phyloP scores from a whole-genome alignment of 2,329 filamentous ascomycete genomes.

The Claviceps arundinis region DNA sequence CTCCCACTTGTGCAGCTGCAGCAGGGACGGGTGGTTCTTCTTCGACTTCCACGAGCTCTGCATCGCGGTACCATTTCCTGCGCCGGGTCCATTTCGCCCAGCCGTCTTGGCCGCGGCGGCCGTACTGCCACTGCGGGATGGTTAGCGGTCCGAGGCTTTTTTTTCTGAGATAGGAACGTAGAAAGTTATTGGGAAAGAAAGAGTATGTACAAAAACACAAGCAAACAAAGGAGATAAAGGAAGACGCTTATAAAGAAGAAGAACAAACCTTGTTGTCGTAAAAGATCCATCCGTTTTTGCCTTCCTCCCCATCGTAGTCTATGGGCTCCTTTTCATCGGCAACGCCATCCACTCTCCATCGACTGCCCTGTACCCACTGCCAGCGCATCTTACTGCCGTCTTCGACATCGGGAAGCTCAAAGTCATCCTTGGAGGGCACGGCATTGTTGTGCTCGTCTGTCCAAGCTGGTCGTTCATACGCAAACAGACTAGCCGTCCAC shows the following conservation, averaged over 20 bases:
- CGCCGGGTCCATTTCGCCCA: conserved; percentile 92
- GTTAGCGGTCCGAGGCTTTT: conserved; percentile 1
- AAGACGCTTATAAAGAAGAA: background rate
- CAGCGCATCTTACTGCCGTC: conserved; percentile 43
- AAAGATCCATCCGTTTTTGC: conserved; percentile 79
- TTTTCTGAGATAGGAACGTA: too few relatives aligned
- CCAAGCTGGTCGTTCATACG: conserved; percentile 83
- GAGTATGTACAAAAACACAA: background rate
- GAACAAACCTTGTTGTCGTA: conserved; percentile 74
- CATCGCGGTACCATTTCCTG: conserved; percentile 92
- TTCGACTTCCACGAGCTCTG: conserved; percentile 73
- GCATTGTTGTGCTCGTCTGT: conserved; percentile 89
- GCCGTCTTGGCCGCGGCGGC: conserved; percentile 70
- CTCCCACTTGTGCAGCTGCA: conserved; percentile 21
- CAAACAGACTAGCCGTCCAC: conserved; percentile 84
- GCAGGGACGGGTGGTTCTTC: conserved; percentile 10
- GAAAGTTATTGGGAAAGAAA: background rate
- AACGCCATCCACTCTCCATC: conserved; percentile 77
- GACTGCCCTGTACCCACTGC: conserved; percentile 72
- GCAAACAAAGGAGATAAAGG: background rate
- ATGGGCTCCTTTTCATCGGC: conserved; percentile 31
- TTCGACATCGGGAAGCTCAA: conserved; percentile 48
- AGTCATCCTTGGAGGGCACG: conserved; percentile 59
- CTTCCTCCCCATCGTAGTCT: conserved; percentile 45
- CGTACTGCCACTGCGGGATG: conserved; percentile 64